Base-by-base conservation (phyloP, 2,329 filamentous ascomycete species). In the Bimuria novae-zelandiae region DNA sequence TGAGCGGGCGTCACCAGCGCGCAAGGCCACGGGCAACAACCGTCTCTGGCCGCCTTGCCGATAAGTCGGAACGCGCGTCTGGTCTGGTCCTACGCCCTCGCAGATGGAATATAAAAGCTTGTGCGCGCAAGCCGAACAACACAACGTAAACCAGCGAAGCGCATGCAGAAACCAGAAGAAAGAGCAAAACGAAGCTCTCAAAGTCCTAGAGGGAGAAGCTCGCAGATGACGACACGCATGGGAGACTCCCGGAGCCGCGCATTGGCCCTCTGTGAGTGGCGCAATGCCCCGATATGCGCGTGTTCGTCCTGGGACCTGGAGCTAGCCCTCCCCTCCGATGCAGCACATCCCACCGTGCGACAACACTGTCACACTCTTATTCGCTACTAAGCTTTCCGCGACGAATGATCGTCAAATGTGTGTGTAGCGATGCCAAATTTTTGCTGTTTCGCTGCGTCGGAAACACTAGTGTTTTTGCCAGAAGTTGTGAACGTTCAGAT, bases 21-120 rank as follows among this genome's bases (percentile, higher is more conserved):
- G 42, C 30, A 45, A n/a, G 42, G 19, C 29, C 29, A 45, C 42
- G 14, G 42, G 29, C 42, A 45, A 45, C 35, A 21, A 16, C 42
- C 29, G 21, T 30, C 42, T 35, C 23, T 22, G 17, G 12, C 25
- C 14, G 41, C 41, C 40, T 43, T 27, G 41, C 32, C 23, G 25
- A 21, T 16, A 23, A 30, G 29, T 35, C 11, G 42, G 17, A 45
- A 45, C 42, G 42, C 42, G 42, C 42, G 30, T 23, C 19, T 10
- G 42, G 25, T n/a, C 12, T 12, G 11, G 4, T 11, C 11, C 30
- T n/a, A 33, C 10, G 30, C 30, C n/a, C 30, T 12, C 10, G 30
- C n/a, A n/a, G n/a, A n/a, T n/a, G n/a, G n/a, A n/a, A n/a, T n/a
- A n/a, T n/a, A n/a, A n/a, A n/a, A n/a, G n/a, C n/a, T n/a, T n/a